A percentile compares a stretch with the other conserved stretches of the same genome.
phyloP scores from a whole-genome alignment of 352 stramenopile species.

The Phytophthora fragariae region DNA sequence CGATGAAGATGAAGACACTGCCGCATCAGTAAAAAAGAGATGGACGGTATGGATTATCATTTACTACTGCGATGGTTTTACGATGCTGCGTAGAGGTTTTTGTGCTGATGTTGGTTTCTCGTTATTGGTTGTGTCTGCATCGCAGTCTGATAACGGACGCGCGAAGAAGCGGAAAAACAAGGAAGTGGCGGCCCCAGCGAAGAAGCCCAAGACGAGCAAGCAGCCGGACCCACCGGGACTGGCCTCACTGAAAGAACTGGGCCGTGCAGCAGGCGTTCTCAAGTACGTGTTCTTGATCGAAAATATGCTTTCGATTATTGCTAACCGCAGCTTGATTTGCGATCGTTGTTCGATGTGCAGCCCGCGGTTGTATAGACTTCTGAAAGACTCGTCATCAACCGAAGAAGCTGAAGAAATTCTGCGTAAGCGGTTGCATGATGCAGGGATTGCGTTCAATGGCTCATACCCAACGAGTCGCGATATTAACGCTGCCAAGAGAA shows the following conservation, averaged over 20 bases:
- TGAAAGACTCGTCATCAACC: slow-evolving; percentile 54
- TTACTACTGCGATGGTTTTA: background rate
- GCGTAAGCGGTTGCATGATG: slow-evolving; percentile 57
- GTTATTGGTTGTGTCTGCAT: background rate
- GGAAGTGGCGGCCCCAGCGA: slow-evolving; percentile 23
- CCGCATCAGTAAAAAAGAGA: slow-evolving; percentile 31
- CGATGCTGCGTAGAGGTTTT: background rate
- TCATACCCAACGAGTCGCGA: slow-evolving; percentile 73
- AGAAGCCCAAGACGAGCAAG: slow-evolving; percentile 38
- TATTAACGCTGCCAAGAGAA: slow-evolving; percentile 73
- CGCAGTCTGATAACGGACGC: slow-evolving; percentile 17
- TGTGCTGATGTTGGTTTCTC: slow-evolving; percentile 2
- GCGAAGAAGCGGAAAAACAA: slow-evolving; percentile 31
- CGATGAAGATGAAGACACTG: slow-evolving; percentile 33
- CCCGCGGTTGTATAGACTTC: slow-evolving; percentile 63
- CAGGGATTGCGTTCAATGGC: slow-evolving; percentile 59
- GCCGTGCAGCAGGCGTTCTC: slow-evolving; percentile 67
- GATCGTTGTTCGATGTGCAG: slow-evolving; percentile 34
- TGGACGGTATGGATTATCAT: slow-evolving; percentile 28
- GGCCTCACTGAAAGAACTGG: slow-evolving; percentile 72
- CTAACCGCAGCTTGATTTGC: slow-evolving; percentile 3
- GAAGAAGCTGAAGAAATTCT: slow-evolving; percentile 69
- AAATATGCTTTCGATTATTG: background rate
- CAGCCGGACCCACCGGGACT: slow-evolving; percentile 57
- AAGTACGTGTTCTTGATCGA: slow-evolving; percentile 51